These are phyloP conservation scores for Pisolithus albus DNA, from an alignment of 768 basidiomycete species.

Conservation along the genomic window DNA sequence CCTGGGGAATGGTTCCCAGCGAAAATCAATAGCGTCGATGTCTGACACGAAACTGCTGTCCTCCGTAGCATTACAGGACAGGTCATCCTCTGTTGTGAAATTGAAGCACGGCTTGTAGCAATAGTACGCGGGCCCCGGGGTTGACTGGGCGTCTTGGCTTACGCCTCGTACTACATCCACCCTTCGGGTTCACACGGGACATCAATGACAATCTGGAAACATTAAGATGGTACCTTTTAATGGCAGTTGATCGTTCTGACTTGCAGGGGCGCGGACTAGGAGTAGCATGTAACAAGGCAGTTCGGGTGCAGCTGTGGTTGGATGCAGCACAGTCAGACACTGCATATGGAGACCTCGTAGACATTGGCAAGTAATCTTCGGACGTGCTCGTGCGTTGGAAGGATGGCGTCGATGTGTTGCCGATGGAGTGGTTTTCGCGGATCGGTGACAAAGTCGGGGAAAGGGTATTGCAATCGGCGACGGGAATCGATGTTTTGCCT, in stretches of 20 bases:
- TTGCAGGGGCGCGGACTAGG: conserved; percentile 17
- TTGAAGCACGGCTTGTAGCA: conserved; percentile 23
- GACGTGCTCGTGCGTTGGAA: not conserved
- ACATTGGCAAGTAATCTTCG: not conserved
- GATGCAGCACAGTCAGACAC: conserved; percentile 18
- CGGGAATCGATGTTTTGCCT: not conserved
- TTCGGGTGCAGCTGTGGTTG: not conserved
- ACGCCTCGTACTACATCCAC: not conserved
- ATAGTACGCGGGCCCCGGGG: not conserved
- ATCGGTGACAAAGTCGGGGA: not conserved
- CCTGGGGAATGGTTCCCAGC: conserved; percentile 45
- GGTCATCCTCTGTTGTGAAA: conserved; percentile 43
- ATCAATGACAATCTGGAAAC: too few species aligned
- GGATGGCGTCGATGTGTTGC: not conserved
- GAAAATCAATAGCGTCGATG: conserved; percentile 42
- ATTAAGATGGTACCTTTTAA: too few species aligned
- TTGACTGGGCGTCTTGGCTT: not conserved
- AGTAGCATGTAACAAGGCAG: too few species aligned
- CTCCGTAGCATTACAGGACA: conserved; percentile 14
- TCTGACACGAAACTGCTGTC: conserved; percentile 26
- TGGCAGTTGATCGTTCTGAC: conserved; percentile 8
- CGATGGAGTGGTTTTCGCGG: not conserved
- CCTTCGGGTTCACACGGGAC: too few species aligned
- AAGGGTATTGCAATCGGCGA: conserved; percentile 1
- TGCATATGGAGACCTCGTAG: conserved; percentile 3